These are phyloP conservation scores for Moringa oleifera DNA, from an alignment of 345 rosid genomes.

Conservation along the genomic window DNA sequence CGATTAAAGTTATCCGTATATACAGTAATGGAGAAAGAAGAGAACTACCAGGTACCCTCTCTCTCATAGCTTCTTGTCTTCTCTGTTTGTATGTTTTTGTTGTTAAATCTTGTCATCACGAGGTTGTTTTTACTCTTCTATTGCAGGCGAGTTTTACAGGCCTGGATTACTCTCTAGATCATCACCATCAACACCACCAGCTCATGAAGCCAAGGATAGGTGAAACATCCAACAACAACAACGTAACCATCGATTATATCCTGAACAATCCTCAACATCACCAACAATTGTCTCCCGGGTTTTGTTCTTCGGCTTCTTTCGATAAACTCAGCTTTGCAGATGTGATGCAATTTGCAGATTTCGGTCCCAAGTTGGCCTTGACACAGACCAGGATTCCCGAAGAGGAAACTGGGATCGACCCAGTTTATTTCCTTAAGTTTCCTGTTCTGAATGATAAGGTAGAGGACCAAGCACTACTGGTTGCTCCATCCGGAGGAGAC, in stretches of 20 bases:
- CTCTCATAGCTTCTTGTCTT: slow-evolving; percentile 4
- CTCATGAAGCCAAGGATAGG: slow-evolving; percentile 22
- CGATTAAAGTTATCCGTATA: slow-evolving; percentile 15
- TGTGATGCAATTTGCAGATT: slow-evolving; percentile 89
- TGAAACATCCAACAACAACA: slow-evolving; percentile 22
- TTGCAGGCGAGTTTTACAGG: slow-evolving; percentile 29
- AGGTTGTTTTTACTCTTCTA: slow-evolving; percentile 25
- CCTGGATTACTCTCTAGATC: slow-evolving; percentile 35
- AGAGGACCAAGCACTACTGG: slow-evolving; percentile 29
- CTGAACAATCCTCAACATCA: slow-evolving; percentile 37
- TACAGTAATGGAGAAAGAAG: slow-evolving; percentile 59
- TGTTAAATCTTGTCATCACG: slow-evolving; percentile 15
- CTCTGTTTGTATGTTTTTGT: slow-evolving; percentile 20
- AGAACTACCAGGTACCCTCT: slow-evolving; percentile 55
- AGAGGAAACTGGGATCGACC: slow-evolving; percentile 62
- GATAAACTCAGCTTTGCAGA: slow-evolving; percentile 78
- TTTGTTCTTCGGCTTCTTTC: slow-evolving; percentile 40
- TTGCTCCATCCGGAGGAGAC: slow-evolving; percentile 23
- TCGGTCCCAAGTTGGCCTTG: slow-evolving; percentile 64
- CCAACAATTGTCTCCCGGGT: slow-evolving; percentile 39
- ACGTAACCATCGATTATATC: slow-evolving; percentile 58
- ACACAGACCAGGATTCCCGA: slow-evolving; percentile 56
- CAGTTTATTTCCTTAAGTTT: slow-evolving; percentile 82
- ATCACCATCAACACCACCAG: slow-evolving; percentile 18
- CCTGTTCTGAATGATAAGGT: slow-evolving; percentile 64